These are phyloP conservation scores for Porphyrellus sp. DNA, from an alignment of 1,284 basidiomycete genomes.

Conservation along the genomic window DNA sequence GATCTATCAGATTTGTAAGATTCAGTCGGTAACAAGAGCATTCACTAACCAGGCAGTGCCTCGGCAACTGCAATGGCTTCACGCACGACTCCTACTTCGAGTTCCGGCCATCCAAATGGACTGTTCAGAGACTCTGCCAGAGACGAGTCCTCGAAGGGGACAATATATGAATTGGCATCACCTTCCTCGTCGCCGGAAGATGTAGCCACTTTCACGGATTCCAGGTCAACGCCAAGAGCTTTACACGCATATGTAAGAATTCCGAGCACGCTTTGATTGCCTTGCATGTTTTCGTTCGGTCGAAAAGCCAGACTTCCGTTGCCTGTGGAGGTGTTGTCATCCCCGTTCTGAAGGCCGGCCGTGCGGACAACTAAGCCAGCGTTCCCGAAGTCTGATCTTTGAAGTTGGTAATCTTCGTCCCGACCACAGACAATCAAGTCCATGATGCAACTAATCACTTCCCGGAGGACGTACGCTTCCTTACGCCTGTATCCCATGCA, in stretches of 20 bases:
- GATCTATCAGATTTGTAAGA: constrained; percentile 48
- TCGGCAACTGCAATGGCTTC: constrained; percentile 91
- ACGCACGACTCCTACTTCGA: constrained; percentile 87
- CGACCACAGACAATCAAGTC: constrained; percentile 78
- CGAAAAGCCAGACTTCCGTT: constrained; percentile 64
- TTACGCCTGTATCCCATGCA: constrained; percentile 80
- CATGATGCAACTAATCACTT: constrained; percentile 76
- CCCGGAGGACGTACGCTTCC: constrained; percentile 81
- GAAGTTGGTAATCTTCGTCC: constrained; percentile 53
- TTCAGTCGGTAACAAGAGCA: constrained; percentile 2
- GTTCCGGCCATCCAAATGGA: constrained; percentile 87
- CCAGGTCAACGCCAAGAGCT: constrained; percentile 76
- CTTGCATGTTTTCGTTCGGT: constrained; percentile 67
- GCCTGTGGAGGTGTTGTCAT: constrained; percentile 36
- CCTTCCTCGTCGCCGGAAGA: constrained; percentile 18
- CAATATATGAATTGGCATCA: constrained; percentile 22
- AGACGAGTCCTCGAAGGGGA: constrained; percentile 18
- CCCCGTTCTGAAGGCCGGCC: constrained; percentile 16
- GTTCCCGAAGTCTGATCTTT: constrained; percentile 41
- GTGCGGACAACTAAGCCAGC: constrained; percentile 45
- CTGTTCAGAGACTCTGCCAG: constrained; percentile 39
- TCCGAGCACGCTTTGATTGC: constrained; percentile 74
- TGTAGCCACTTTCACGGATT: constrained; percentile 54
- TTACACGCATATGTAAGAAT: constrained; percentile 73
- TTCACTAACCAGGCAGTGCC: constrained; percentile 75